A percentile compares a stretch with the other conserved stretches of the same genome.
Evolutionary conservation across 495 filamentous ascomycete species (phyloP).

Genomic region (Chlorociboria aeruginascens): DNA sequence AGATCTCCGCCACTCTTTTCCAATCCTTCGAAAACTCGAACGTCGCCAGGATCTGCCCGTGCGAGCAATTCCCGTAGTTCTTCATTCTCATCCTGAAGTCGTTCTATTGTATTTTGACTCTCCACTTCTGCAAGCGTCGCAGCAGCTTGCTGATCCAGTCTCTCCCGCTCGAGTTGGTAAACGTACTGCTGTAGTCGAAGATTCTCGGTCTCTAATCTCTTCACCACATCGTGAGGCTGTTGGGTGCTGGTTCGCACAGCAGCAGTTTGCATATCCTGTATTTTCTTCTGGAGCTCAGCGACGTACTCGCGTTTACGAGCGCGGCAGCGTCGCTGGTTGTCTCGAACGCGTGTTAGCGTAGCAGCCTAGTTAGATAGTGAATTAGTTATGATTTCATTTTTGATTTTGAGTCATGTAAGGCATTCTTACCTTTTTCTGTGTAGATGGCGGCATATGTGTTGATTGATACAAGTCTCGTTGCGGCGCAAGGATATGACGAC

Average conservation of each 20-base stretch:
- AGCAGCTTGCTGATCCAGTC: no score
- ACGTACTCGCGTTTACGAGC: conserved; percentile 8
- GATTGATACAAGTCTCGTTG: no score
- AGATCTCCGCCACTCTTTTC: not conserved
- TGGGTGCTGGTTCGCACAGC: not conserved
- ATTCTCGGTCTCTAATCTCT: not conserved
- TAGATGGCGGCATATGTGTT: not conserved
- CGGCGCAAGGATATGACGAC: no score
- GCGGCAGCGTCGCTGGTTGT: conserved; percentile 9
- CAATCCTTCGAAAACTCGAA: not conserved
- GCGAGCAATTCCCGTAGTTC: not conserved
- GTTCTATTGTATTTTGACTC: not conserved
- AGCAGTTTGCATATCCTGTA: not conserved
- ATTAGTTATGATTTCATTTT: not conserved
- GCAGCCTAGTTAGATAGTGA: not conserved
- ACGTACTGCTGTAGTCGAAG: no score
- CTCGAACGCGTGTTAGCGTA: conserved; percentile 1
- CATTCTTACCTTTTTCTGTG: conserved; percentile 1
- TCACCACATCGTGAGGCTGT: not conserved
- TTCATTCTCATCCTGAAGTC: conserved; percentile 4
- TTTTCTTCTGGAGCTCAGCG: conserved; percentile 1
- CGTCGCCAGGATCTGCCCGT: not conserved
- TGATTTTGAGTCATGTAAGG: not conserved
- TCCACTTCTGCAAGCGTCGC: not conserved
- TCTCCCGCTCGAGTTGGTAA: no score